phyloP scores from a whole-genome alignment of 257 asterid genomes.

The Paulownia fortunei region DNA sequence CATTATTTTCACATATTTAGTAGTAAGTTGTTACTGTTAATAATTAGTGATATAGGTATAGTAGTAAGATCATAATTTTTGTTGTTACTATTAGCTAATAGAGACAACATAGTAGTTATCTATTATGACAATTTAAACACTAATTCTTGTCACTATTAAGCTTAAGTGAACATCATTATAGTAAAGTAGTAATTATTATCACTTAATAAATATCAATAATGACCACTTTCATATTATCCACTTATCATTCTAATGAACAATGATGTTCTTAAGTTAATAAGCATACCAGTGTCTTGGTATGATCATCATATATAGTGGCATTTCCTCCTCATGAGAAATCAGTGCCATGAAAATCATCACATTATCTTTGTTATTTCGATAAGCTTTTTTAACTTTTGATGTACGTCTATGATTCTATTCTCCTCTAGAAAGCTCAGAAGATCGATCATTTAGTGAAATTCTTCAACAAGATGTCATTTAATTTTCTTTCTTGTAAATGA shows the following conservation, averaged over 20 bases:
- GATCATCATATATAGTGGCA: constrained; percentile 5
- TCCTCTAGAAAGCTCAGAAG: neutral
- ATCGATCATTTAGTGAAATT: neutral
- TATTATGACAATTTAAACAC: no score
- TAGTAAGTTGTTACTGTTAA: no score
- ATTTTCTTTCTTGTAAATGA: neutral
- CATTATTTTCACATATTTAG: no score
- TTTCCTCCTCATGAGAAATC: neutral
- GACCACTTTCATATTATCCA: neutral
- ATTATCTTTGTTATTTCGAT: neutral
- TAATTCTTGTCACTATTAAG: no score
- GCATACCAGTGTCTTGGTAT: neutral
- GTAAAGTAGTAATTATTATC: neutral
- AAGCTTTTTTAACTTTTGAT: neutral
- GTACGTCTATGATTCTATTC: neutral
- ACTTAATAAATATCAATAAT: neutral
- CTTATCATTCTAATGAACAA: neutral
- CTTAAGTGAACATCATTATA: no score
- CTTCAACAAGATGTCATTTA: neutral
- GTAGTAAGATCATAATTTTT: no score
- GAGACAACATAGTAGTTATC: no score
- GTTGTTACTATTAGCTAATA: no score
- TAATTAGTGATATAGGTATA: no score
- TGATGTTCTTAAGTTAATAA: neutral
- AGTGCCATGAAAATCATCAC: neutral